Evolutionary conservation across 768 basidiomycete genomes (phyloP).

Genomic region (Pluteus cervinus): DNA sequence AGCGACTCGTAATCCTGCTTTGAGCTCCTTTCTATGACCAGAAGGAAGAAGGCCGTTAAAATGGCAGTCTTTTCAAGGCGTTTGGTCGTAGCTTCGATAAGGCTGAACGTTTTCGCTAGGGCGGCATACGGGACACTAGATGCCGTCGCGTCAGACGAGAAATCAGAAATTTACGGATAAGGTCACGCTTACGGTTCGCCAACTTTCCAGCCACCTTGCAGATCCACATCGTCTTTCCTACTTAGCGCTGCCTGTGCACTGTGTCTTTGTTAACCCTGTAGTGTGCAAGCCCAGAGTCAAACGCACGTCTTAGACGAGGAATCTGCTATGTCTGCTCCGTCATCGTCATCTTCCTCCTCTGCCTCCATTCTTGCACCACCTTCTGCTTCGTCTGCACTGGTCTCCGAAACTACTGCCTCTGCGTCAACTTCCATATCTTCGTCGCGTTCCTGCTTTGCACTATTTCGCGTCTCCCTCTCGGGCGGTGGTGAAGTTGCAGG

Average conservation of each 20-base stretch:
- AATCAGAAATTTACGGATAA: neutral
- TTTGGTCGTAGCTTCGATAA: slow-evolving; percentile 94
- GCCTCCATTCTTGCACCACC: slow-evolving; percentile 21
- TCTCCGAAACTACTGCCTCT: slow-evolving; percentile 12
- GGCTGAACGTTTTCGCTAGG: slow-evolving; percentile 77
- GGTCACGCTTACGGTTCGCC: slow-evolving; percentile 66
- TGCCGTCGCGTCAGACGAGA: slow-evolving; percentile 5
- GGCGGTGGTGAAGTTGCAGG: slow-evolving; percentile 1
- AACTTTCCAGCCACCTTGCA: slow-evolving; percentile 76
- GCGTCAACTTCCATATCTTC: slow-evolving; percentile 23
- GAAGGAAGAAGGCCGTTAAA: slow-evolving; percentile 81
- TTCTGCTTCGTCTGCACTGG: slow-evolving; percentile 25
- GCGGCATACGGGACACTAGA: slow-evolving; percentile 90
- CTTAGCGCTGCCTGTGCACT: slow-evolving; percentile 69
- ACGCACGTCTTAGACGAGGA: slow-evolving; percentile 56
- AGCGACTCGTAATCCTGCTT: slow-evolving; percentile 69
- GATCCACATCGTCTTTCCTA: slow-evolving; percentile 62
- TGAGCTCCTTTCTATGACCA: slow-evolving; percentile 84
- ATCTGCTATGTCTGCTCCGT: slow-evolving; percentile 28
- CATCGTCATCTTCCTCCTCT: slow-evolving; percentile 23
- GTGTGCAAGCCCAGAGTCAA: neutral
- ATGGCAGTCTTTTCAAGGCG: slow-evolving; percentile 88
- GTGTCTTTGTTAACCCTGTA: slow-evolving; percentile 1
- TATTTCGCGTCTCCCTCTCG: slow-evolving; percentile 14
- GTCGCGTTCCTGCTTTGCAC: slow-evolving; percentile 16